A percentile compares a stretch with the other conserved stretches of the same genome.
These are phyloP conservation scores for Lasiosphaeris hirsuta DNA, from an alignment of 495 filamentous ascomycete genomes.

Conservation along the genomic window DNA sequence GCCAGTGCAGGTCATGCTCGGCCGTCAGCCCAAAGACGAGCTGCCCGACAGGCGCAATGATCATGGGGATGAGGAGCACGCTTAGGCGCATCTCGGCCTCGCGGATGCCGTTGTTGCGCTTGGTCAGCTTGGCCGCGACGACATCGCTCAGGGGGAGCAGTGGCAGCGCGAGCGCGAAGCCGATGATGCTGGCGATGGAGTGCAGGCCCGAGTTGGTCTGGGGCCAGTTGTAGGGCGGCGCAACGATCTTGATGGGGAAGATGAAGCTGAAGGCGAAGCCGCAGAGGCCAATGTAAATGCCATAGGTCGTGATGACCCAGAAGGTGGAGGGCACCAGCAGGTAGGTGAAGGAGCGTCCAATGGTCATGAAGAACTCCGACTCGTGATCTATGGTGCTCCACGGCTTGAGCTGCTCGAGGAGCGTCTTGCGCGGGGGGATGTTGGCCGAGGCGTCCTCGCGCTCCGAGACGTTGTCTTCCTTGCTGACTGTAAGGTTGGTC, in stretches of 20 bases:
- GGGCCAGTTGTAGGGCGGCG: constrained; percentile 57
- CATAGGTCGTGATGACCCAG: constrained; percentile 58
- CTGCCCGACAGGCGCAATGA: constrained; percentile 52
- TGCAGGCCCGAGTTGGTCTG: constrained; percentile 55
- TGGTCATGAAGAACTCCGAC: constrained; percentile 53
- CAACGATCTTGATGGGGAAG: constrained; percentile 54
- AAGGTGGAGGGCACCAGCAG: constrained; percentile 56
- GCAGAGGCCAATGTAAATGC: constrained; percentile 57
- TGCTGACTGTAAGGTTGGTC: background rate
- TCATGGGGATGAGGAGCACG: constrained; percentile 51
- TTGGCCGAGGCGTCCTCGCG: constrained; percentile 14
- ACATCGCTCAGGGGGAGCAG: constrained; percentile 55
- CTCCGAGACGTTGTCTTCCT: constrained; percentile 18
- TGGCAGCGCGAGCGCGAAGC: constrained; percentile 53
- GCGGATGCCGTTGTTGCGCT: constrained; percentile 52
- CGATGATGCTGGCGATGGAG: constrained; percentile 49
- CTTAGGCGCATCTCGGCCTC: constrained; percentile 62
- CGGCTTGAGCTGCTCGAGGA: constrained; percentile 47
- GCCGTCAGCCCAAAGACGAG: constrained; percentile 56
- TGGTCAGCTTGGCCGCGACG: constrained; percentile 55
- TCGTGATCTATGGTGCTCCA: constrained; percentile 49
- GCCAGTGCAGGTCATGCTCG: constrained; percentile 52
- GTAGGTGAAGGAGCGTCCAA: constrained; percentile 53
- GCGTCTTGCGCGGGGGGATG: constrained; percentile 42
- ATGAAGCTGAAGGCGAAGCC: constrained; percentile 59